A percentile compares a stretch with the other conserved stretches of the same genome.
These are phyloP conservation scores for Aaosphaeria pasadenensis DNA, from an alignment of 2,329 filamentous ascomycete genomes.

Conservation along the genomic window DNA sequence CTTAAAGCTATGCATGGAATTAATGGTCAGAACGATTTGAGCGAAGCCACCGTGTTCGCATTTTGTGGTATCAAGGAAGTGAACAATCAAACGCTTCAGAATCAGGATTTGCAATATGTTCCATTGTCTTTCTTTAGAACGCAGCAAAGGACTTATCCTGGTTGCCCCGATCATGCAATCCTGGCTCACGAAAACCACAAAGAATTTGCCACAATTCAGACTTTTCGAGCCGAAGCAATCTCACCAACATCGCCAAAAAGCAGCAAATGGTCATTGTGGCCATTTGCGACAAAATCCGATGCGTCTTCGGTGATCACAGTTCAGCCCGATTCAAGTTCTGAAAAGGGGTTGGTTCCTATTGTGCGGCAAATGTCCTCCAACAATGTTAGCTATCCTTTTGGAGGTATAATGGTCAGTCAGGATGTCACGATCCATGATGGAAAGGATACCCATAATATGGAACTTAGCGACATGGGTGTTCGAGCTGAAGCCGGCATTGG, in stretches of 20 bases:
- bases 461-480: constrained; percentile 32
- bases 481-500: constrained; percentile 29
- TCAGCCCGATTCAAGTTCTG: constrained; percentile 25
- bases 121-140: constrained; percentile 46
- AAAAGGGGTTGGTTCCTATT: constrained; percentile 23
- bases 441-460: constrained; percentile 19
- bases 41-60: constrained; percentile 39
- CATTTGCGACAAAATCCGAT: constrained; percentile 3
- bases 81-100: constrained; percentile 33
- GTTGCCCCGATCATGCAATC: constrained; percentile 45
- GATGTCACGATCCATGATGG: constrained; percentile 30
- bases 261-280: constrained; percentile 16
- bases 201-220: constrained; percentile 41
- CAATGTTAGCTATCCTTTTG: constrained; percentile 21
- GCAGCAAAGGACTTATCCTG: constrained; percentile 42
- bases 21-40: constrained; percentile 19
- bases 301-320: constrained; percentile 10
- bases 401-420: constrained; percentile 38
- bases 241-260: constrained; percentile 6
- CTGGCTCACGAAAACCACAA: constrained; percentile 45
- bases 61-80: constrained; percentile 46
- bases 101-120: constrained; percentile 29
- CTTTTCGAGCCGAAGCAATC: constrained; percentile 9
- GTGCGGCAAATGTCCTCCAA: constrained; percentile 2
- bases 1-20: constrained; percentile 29